Base-by-base conservation (phyloP, 179 eudicot genomes). In the Vitellaria paradoxa region DNA sequence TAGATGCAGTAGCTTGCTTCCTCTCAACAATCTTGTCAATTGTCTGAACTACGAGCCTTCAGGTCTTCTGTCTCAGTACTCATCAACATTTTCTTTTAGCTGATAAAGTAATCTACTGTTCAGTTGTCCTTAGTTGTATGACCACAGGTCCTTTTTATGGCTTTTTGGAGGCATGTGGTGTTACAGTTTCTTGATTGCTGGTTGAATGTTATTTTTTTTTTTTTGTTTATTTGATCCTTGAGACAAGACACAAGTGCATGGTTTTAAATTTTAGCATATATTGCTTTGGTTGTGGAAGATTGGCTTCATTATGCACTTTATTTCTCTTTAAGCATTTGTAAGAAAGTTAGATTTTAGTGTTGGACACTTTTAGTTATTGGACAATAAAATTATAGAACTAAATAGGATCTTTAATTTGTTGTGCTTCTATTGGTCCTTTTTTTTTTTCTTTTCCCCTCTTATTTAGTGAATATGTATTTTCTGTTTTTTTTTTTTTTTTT, bases 71-170 rank as follows among this genome's bases (percentile, higher is more conserved):
- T 50, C 12, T 1, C 9, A 15, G 0, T 74, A 2, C 61, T 52
- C 30, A 0, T 49, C 70, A 61, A 9, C 59, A 8, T 24, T 68
- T 60, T 17, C n/a, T 68, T 76, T 61, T 61, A 42, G 61, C 80
- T 65, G 61, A 55, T 42, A 72, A 52, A 78, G 76, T 45, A 62
- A 64, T 57, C 59, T 65, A 23, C 50, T 30, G 50, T 57, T 60
- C 30, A 52, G n/a, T 52, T 73, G 11, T 56, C 59, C 46, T 65
- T 68, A 64, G 24, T 50, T 71, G 75, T 30, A 30, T 30, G 15
- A 9, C 11, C 21, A 70, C 24, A 18, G 42, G 52, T 71, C 8
- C 18, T 78, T 64, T 53, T 30, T 30, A 37, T 1, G 3, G 47
- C n/a, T 21, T 13, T 18, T 9, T 78, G 70, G 20, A 65, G 52